These are phyloP conservation scores for Ceratobasidium theobromae DNA, from an alignment of 1,284 basidiomycete genomes.

Conservation along the genomic window DNA sequence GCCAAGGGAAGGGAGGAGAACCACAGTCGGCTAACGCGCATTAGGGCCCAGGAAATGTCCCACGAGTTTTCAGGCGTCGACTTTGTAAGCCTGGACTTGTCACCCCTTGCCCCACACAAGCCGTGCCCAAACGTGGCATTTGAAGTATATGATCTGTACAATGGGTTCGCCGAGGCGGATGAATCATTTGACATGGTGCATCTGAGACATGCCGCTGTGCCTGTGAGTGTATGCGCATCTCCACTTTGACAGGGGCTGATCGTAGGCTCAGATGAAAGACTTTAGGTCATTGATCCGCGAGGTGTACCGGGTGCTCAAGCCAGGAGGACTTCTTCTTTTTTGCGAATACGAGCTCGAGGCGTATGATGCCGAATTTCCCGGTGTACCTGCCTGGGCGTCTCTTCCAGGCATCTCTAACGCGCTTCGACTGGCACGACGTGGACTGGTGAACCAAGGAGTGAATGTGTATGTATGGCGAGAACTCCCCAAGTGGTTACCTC, in stretches of 20 bases:
- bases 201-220: slow-evolving; percentile 7
- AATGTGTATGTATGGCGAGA: slow-evolving; percentile 22
- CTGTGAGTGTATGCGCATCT: slow-evolving; percentile 6
- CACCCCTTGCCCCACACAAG: slow-evolving; percentile 1
- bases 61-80: slow-evolving; percentile 23
- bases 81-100: slow-evolving; percentile 19
- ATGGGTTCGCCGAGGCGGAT: slow-evolving; percentile 22
- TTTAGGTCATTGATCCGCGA: slow-evolving; percentile 6
- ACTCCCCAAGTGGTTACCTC: slow-evolving; percentile 11
- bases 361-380: slow-evolving; percentile 14
- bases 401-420: slow-evolving; percentile 15
- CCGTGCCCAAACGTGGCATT: slow-evolving; percentile 14
- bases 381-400: slow-evolving; percentile 8
- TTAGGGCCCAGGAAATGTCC: slow-evolving; percentile 24
- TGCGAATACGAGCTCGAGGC: slow-evolving; percentile 18
- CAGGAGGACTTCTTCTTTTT: slow-evolving; percentile 11
- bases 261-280: slow-evolving; percentile 4
- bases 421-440: slow-evolving; percentile 2
- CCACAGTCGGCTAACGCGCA: background rate
- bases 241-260: background rate
- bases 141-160: slow-evolving; percentile 29
- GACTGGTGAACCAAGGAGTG: slow-evolving; percentile 15
- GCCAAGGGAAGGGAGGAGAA: too few species aligned
- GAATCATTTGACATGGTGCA: slow-evolving; percentile 21
- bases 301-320: slow-evolving; percentile 8